A percentile compares a stretch with the other conserved stretches of the same genome.
phyloP scores from a whole-genome alignment of 108 stramenopile species.

The Fistulifera pelliculosa region DNA sequence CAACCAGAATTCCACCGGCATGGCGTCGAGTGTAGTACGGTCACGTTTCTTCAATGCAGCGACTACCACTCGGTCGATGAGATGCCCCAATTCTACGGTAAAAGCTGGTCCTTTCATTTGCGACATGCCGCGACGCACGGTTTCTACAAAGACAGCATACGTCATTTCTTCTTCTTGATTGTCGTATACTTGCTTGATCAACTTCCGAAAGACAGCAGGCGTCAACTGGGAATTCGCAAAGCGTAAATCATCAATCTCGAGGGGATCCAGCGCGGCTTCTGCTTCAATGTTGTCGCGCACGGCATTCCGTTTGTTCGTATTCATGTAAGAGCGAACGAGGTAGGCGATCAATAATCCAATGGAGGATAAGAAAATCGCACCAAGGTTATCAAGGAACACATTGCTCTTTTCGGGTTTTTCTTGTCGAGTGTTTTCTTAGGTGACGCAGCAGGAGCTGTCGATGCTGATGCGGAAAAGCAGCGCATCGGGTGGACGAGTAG shows the following conservation, averaged over 20 bases:
- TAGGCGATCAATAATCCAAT: constrained; percentile 51
- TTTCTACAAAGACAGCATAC: constrained; percentile 51
- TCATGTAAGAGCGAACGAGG: constrained; percentile 51
- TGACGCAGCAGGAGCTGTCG: too few relatives aligned
- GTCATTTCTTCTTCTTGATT: constrained; percentile 17
- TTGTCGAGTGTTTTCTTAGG: neutral
- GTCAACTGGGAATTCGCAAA: constrained; percentile 62
- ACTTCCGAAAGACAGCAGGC: constrained; percentile 32
- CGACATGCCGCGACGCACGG: constrained; percentile 38
- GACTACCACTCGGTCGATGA: constrained; percentile 67
- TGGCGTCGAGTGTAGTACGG: constrained; percentile 1
- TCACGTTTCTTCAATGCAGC: constrained; percentile 26
- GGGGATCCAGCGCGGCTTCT: constrained; percentile 51
- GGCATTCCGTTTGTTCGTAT: constrained; percentile 35
- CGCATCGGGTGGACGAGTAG: too few relatives aligned
- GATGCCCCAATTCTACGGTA: constrained; percentile 76
- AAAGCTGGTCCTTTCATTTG: constrained; percentile 42
- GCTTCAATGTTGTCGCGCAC: constrained; percentile 59
- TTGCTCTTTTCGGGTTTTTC: constrained; percentile 45
- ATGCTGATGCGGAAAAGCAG: too few relatives aligned
- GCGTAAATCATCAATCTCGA: constrained; percentile 79
- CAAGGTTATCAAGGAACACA: constrained; percentile 81
- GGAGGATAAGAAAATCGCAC: constrained; percentile 47
- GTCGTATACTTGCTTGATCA: constrained; percentile 30
- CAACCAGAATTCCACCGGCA: constrained; percentile 37